Evolutionary conservation across 345 rosid genomes (phyloP).

Genomic region (Limnanthes douglasii): DNA sequence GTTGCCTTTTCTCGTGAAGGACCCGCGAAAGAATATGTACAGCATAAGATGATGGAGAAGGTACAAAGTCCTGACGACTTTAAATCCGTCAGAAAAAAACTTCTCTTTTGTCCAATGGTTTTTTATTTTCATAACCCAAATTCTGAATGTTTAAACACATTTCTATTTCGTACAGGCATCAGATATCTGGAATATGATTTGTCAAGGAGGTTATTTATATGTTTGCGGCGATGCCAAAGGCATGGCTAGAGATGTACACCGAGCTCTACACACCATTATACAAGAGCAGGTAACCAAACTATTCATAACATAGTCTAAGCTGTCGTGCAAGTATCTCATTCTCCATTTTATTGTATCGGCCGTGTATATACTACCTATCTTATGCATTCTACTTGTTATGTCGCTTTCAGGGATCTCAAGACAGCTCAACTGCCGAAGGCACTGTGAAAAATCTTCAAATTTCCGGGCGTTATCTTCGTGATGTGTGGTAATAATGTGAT

Average conservation of each 20-base stretch:
- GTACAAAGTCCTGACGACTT: conserved; percentile 15
- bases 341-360: not conserved
- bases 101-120: not conserved
- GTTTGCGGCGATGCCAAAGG: conserved; percentile 94
- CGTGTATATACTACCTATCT: not conserved
- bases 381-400: not conserved
- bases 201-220: conserved; percentile 42
- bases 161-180: conserved; percentile 15
- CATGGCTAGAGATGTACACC: conserved; percentile 77
- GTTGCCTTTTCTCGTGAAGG: conserved; percentile 98
- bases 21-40: conserved; percentile 86
- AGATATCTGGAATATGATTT: conserved; percentile 15
- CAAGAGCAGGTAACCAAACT: conserved; percentile 42
- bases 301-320: not conserved
- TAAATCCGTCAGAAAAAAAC: not conserved
- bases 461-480: conserved; percentile 63
- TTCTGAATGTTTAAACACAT: too few species aligned
- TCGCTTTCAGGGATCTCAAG: conserved; percentile 45
- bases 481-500: conserved; percentile 41
- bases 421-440: conserved; percentile 46
- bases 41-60: conserved; percentile 77
- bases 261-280: conserved; percentile 50
- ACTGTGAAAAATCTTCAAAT: conserved; percentile 58
- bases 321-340: not conserved
- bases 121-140: too few species aligned